Evolutionary conservation across 2,329 filamentous ascomycete species (phyloP), one percentile per base, ranked within the genome.

Genomic region (Trichophaea hybrida): DNA sequence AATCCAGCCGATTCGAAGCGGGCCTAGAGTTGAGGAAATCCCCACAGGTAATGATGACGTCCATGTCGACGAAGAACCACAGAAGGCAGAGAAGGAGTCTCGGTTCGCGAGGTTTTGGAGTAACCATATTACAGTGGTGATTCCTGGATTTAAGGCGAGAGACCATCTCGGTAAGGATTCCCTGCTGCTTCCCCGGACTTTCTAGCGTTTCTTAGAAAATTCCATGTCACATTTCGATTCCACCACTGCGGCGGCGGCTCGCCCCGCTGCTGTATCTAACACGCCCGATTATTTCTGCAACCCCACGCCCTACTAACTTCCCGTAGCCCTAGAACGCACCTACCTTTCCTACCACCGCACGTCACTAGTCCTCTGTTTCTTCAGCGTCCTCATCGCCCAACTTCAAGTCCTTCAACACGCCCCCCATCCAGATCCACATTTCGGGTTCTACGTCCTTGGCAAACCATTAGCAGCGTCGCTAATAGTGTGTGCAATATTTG

Each of bases 271-370:
- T 44, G 31, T 33, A 44, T 12, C n/a, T n/a, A n/a, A n/a, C n/a
- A n/a, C n/a, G n/a, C n/a, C n/a, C 6, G 31, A 4, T 6, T 17
- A 6, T 6, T 55, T 34, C 58, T 57, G 31, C 44, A 44, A 57
- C 35, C 43, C 48, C 57, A 48, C 61, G 13, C 59, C 49, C 46
- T 52, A 48, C 1, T 50, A 8, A 32, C 53, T 52, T 38, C 57
- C 60, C 58, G 54, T 67, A 88, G 85, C 85, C 40, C 78, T 88
- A 58, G 84, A 89, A 71, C 76, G 85, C 59, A 89, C 85, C 15
- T 89, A 84, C 69, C 78, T 89, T 15, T 83, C 78, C 34, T 88
- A 88, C 70, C 76, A 88, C 34, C 79, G 85, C 17, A 88, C 84
- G 1, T 86, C 83, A 0, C 72, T 85, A 40, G 76, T 79, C n/a